Conservation (phyloP, 2,329 filamentous ascomycete species). For the Penicillium rolfsii region DNA sequence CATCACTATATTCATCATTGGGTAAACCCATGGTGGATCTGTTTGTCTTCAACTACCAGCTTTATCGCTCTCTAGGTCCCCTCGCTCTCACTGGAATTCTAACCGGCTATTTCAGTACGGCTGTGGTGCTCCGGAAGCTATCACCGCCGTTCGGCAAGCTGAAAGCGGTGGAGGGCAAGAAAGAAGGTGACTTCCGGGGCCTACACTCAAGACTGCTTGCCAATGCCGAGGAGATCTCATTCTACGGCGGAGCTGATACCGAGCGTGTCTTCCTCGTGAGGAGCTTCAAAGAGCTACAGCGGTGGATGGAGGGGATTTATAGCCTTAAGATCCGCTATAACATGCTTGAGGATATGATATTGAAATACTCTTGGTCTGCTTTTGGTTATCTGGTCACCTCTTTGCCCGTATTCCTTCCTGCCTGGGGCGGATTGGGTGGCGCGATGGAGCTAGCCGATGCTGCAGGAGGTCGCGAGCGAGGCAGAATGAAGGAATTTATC, state of each 20-base stretch:
- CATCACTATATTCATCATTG: conserved; percentile 89
- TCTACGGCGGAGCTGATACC: conserved; percentile 94
- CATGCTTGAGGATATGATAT: conserved; percentile 95
- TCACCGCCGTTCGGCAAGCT: conserved; percentile 96
- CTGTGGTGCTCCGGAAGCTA: conserved; percentile 81
- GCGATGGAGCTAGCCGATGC: conserved; percentile 63
- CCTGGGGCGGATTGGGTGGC: conserved; percentile 85
- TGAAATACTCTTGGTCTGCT: conserved; percentile 98
- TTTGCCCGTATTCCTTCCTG: conserved; percentile 88
- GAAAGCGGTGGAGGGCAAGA: conserved; percentile 92
- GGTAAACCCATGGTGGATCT: conserved; percentile 98
- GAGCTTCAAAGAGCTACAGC: conserved; percentile 89
- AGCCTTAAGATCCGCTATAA: conserved; percentile 98
- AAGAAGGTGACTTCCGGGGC: conserved; percentile 92
- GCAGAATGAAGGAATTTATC: conserved; percentile 97
- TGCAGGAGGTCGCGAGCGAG: conserved; percentile 64
- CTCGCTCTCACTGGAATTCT: conserved; percentile 82
- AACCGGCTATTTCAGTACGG: conserved; percentile 92
- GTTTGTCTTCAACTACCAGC: conserved; percentile 96
- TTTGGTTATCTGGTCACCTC: conserved; percentile 95
- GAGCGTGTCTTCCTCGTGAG: conserved; percentile 90
- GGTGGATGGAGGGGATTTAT: conserved; percentile 98
- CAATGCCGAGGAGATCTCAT: conserved; percentile 96
- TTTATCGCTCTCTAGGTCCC: conserved; percentile 88
- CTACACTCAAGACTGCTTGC: conserved; percentile 90